A percentile compares a stretch with the other conserved stretches of the same genome.
phyloP scores from a whole-genome alignment of 352 stramenopile species.

The Phytophthora ohioensis region DNA sequence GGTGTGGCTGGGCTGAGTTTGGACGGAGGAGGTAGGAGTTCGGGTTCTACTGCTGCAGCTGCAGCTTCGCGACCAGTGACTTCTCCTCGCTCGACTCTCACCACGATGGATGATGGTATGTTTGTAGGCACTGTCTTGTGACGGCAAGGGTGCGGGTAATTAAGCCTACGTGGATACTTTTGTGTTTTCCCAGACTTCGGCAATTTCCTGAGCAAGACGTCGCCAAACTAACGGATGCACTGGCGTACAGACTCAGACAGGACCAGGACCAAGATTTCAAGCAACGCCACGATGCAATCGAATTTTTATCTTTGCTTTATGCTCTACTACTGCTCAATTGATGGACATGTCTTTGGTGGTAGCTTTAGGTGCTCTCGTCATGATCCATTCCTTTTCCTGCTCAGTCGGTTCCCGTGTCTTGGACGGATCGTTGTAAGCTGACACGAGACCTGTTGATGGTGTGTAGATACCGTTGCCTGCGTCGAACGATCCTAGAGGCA shows the following conservation, averaged over 20 bases:
- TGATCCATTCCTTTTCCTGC: constrained; percentile 73
- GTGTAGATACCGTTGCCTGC: constrained; percentile 82
- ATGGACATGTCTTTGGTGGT: constrained; percentile 80
- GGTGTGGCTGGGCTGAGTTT: constrained; percentile 45
- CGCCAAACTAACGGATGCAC: constrained; percentile 15
- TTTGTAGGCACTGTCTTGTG: constrained; percentile 26
- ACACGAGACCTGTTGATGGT: constrained; percentile 62
- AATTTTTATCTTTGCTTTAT: constrained; percentile 16
- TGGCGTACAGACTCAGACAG: not conserved
- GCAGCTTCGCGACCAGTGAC: constrained; percentile 11
- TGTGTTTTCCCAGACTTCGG: constrained; percentile 52
- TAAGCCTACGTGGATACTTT: constrained; percentile 17
- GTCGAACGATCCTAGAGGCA: constrained; percentile 79
- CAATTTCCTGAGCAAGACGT: constrained; percentile 52
- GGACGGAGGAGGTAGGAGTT: constrained; percentile 32
- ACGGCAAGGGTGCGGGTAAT: constrained; percentile 8
- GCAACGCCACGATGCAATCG: not conserved
- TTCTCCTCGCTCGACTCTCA: constrained; percentile 41
- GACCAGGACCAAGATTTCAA: constrained; percentile 8
- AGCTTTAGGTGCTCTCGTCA: constrained; percentile 64
- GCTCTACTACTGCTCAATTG: constrained; percentile 35
- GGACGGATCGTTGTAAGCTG: constrained; percentile 59
- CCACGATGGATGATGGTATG: constrained; percentile 59
- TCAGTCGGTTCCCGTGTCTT: constrained; percentile 59
- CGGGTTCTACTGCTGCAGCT: constrained; percentile 6